These are phyloP conservation scores for Magnolia sinica DNA, from an alignment of 164 flowering plant species.

Conservation along the genomic window DNA sequence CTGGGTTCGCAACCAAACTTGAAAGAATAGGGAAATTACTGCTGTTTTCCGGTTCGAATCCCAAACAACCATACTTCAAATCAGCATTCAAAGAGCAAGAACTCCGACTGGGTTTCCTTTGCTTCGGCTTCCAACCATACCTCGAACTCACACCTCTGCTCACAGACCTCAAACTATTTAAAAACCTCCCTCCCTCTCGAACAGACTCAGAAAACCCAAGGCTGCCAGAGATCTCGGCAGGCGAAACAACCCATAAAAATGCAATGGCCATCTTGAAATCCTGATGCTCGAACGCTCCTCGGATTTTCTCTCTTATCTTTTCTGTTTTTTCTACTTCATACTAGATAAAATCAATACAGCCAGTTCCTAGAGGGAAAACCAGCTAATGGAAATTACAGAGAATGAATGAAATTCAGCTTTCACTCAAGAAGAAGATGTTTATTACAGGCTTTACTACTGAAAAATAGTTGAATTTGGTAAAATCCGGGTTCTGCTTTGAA, in stretches of 20 bases:
- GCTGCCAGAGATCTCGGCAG: conserved; percentile 33
- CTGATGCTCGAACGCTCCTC: background rate
- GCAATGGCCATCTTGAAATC: conserved; percentile 38
- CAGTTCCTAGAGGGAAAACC: background rate
- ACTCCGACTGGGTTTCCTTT: conserved; percentile 26
- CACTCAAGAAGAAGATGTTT: background rate
- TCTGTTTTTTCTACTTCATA: background rate
- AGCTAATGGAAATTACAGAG: background rate
- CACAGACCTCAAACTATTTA: conserved; percentile 24
- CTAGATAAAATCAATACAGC: background rate
- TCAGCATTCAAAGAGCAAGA: conserved; percentile 24
- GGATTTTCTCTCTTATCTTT: background rate
- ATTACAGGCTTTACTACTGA: background rate
- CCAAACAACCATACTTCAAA: conserved; percentile 27
- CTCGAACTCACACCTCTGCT: conserved; percentile 14
- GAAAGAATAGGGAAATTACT: conserved; percentile 31
- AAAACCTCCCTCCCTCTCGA: conserved; percentile 20
- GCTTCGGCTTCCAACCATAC: conserved; percentile 22
- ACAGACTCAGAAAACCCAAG: conserved; percentile 36
- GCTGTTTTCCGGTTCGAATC: conserved; percentile 15
- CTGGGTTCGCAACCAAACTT: conserved; percentile 48
- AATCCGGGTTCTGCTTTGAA: background rate
- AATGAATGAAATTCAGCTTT: background rate
- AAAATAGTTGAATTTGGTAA: background rate
- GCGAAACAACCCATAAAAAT: conserved; percentile 37